Percentiles rank a stretch among this genome's conserved stretches.
These are phyloP conservation scores for Adansonia digitata DNA, from an alignment of 345 rosid genomes.

Conservation along the genomic window DNA sequence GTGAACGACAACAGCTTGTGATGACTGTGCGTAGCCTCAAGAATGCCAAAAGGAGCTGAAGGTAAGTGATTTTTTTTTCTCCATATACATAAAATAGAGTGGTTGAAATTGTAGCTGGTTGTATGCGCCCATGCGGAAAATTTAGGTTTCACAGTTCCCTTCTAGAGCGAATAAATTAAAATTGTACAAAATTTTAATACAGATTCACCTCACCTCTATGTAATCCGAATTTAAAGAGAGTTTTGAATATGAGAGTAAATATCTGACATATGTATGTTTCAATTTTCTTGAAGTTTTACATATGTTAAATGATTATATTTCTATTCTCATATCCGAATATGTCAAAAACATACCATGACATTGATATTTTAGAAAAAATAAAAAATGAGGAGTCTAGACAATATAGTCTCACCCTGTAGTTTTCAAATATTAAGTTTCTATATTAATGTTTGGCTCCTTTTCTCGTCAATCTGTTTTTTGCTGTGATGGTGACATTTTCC, in stretches of 20 bases:
- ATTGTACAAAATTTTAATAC: constrained; percentile 28
- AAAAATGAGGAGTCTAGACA: background rate
- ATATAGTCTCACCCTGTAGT: constrained; percentile 6
- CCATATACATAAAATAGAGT: constrained; percentile 28
- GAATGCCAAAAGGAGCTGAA: constrained; percentile 51
- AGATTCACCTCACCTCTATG: background rate
- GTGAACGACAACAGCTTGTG: constrained; percentile 92
- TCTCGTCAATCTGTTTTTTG: constrained; percentile 6
- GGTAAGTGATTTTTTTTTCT: constrained; percentile 18
- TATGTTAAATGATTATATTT: background rate
- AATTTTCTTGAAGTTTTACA: background rate
- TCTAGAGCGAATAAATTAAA: constrained; percentile 28
- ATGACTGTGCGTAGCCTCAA: constrained; percentile 77
- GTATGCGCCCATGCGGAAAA: background rate
- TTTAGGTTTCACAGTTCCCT: constrained; percentile 7
- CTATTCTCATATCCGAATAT: background rate
- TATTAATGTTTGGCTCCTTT: constrained; percentile 2
- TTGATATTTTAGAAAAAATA: too few relatives aligned
- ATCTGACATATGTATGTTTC: background rate
- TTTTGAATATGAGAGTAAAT: background rate
- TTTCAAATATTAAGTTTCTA: constrained; percentile 9
- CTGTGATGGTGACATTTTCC: constrained; percentile 12
- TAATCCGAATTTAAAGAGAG: background rate
- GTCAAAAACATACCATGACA: too few relatives aligned
- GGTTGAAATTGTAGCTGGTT: constrained; percentile 21